Conservation (phyloP, 192 early-diverging fungal genomes). For the Cladochytrium replicatum region DNA sequence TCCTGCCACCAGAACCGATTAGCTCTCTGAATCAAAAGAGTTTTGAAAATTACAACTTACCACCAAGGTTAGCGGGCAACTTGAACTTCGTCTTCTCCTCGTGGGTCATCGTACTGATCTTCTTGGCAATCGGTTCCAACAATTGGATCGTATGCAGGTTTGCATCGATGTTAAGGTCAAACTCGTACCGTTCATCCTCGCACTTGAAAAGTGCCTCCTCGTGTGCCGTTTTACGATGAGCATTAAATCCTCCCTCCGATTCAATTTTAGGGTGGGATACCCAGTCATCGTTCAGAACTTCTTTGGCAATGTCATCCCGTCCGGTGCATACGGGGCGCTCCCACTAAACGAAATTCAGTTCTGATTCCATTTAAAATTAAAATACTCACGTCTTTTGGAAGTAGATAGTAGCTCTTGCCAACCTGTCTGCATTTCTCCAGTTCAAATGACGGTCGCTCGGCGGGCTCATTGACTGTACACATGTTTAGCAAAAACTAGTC, state of each 20-base stretch:
- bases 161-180: conserved; percentile 94
- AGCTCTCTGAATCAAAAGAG: too few relatives aligned
- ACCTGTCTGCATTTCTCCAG: conserved; percentile 42
- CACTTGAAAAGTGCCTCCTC: conserved; percentile 92
- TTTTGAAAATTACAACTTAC: too few relatives aligned
- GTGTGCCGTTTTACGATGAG: conserved; percentile 82
- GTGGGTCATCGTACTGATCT: conserved; percentile 68
- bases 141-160: conserved; percentile 82
- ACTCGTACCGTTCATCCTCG: conserved; percentile 97
- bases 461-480: conserved; percentile 51
- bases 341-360: too few relatives aligned
- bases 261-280: conserved; percentile 87
- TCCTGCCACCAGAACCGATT: conserved; percentile 8
- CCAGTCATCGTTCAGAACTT: conserved; percentile 96
- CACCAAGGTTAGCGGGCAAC: conserved; percentile 67
- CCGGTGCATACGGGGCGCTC: conserved; percentile 70
- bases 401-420: conserved; percentile 63
- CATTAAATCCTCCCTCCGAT: conserved; percentile 82
- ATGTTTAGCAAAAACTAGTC: too few relatives aligned
- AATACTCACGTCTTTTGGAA: conserved; percentile 54
- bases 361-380: too few relatives aligned
- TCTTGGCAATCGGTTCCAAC: conserved; percentile 79
- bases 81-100: conserved; percentile 71
- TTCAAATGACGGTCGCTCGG: conserved; percentile 53
- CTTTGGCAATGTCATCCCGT: conserved; percentile 80